Evolutionary conservation across 106 monocot genomes (phyloP).

Genomic region (Apostasia shenzhenica): DNA sequence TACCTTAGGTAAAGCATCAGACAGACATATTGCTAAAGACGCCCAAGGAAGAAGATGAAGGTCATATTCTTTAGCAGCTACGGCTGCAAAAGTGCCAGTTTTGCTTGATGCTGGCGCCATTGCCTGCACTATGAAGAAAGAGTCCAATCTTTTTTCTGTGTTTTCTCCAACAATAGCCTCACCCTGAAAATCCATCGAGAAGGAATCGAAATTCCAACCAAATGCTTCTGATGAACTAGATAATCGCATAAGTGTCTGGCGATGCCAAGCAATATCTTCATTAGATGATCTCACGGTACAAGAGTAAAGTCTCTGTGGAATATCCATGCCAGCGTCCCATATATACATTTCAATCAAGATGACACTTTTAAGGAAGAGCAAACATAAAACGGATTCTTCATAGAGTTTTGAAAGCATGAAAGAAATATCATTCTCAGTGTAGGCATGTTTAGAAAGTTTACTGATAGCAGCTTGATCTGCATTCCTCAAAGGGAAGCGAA

Average conservation of each 20-base stretch:
- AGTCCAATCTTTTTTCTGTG: slow-evolving; percentile 41
- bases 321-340: slow-evolving; percentile 48
- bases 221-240: slow-evolving; percentile 30
- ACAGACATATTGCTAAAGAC: slow-evolving; percentile 83
- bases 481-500: slow-evolving; percentile 94
- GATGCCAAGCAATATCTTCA: slow-evolving; percentile 59
- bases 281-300: slow-evolving; percentile 50
- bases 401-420: slow-evolving; percentile 78
- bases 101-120: slow-evolving; percentile 69
- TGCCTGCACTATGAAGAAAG: slow-evolving; percentile 75
- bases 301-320: slow-evolving; percentile 72
- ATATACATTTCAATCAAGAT: slow-evolving; percentile 72
- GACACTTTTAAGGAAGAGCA: slow-evolving; percentile 91
- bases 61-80: slow-evolving; percentile 81
- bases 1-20: slow-evolving; percentile 64
- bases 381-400: slow-evolving; percentile 58
- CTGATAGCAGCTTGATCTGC: slow-evolving; percentile 66
- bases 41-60: slow-evolving; percentile 87
- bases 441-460: slow-evolving; percentile 78
- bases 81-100: slow-evolving; percentile 60
- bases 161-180: slow-evolving; percentile 39
- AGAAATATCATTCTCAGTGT: slow-evolving; percentile 70
- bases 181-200: slow-evolving; percentile 53
- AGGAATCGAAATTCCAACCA: slow-evolving; percentile 48
- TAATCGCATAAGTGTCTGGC: slow-evolving; percentile 50